Evolutionary conservation across 2,329 filamentous ascomycete genomes (phyloP), one percentile per base, ranked within the genome.

Genomic region (Fusarium citri): DNA sequence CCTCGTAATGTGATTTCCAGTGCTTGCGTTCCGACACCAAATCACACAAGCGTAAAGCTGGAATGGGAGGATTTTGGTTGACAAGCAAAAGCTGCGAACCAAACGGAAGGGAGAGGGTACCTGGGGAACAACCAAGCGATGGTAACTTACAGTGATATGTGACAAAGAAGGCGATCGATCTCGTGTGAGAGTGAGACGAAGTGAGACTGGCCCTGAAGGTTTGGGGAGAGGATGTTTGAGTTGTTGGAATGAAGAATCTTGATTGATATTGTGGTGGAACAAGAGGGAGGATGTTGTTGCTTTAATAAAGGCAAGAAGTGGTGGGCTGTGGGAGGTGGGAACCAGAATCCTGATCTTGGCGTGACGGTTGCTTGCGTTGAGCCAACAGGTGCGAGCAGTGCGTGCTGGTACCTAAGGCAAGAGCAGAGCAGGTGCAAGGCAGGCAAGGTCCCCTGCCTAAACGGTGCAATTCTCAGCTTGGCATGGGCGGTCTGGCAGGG

Each of bases 281-380:
- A 67, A 56, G 50, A 69, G 46, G 71, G 66, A 69, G 66, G 53
- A 66, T 66, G 68, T 62, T 55, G 59, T 65, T 45, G 68, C 64
- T 75, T 75, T 76, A 76, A 64, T 76, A 76, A 55, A 71, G 66
- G 61, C 57, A 59, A 68, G 73, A 66, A 64, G 60, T 63, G 66
- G 58, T 60, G 45, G 55, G 41, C 23, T 22, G 37, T 37, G 48
- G 56, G 56, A 61, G 55, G 59, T 55, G 50, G 55, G 55, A 68
- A 62, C 57, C 56, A 65, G 55, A 69, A 64, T 66, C 55, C 66
- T 73, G 69, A 60, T 66, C 61, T 66, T 66, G 61, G 61, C 54
- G 64, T 59, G 65, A 59, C 60, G 55, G 59, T 58, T 64, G 70
- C 57, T 63, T 69, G 61, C 71, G 65, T 62, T 58, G 30, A 49